phyloP scores from a whole-genome alignment of 495 filamentous ascomycete species.

The Hyaloscypha variabilis region DNA sequence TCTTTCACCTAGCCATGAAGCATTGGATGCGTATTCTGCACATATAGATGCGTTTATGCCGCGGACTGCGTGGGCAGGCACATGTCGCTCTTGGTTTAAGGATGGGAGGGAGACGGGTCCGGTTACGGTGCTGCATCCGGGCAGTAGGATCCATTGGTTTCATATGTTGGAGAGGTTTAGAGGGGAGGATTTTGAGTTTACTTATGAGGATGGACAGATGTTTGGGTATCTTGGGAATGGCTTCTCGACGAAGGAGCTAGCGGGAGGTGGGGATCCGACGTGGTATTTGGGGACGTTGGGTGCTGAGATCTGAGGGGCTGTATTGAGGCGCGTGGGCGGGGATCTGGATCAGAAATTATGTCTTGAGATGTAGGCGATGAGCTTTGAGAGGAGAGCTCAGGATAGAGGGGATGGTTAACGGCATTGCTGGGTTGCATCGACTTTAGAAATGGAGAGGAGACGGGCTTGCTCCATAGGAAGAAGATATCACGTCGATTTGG shows the following conservation, averaged over 20 bases:
- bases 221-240: slow-evolving; percentile 49
- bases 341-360: no score
- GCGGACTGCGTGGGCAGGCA: slow-evolving; percentile 54
- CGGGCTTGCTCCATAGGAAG: no score
- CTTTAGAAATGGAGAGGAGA: no score
- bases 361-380: no score
- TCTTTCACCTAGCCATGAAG: slow-evolving; percentile 52
- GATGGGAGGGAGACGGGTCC: slow-evolving; percentile 34
- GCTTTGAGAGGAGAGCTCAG: no score
- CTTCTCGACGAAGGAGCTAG: slow-evolving; percentile 33
- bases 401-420: no score
- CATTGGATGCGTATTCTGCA: slow-evolving; percentile 64
- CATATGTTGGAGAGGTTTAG: slow-evolving; percentile 36
- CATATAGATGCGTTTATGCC: slow-evolving; percentile 65
- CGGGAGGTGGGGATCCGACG: slow-evolving; percentile 33
- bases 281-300: slow-evolving; percentile 53
- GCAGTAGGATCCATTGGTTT: slow-evolving; percentile 43
- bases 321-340: no score
- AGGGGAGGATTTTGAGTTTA: slow-evolving; percentile 25
- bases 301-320: neutral
- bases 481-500: no score
- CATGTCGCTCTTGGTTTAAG: slow-evolving; percentile 39
- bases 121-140: slow-evolving; percentile 42
- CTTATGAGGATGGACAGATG: slow-evolving; percentile 39
- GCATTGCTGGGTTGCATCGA: no score